phyloP scores from a whole-genome alignment of 2,329 filamentous ascomycete species.

The Ophiosphaerella herpotricha region DNA sequence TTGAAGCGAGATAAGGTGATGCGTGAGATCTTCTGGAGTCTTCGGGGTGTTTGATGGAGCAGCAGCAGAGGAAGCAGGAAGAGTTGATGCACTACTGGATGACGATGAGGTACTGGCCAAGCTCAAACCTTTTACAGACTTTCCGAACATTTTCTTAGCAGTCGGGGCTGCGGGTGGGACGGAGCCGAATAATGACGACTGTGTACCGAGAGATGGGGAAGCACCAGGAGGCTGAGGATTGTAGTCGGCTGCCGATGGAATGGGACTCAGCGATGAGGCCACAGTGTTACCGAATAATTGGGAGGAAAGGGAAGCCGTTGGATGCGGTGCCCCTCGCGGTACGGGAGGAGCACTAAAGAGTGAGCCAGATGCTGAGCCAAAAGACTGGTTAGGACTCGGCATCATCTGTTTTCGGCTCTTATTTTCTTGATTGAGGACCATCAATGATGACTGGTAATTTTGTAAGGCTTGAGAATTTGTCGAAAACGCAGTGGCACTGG shows the following conservation, averaged over 20 bases:
- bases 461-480: constrained; percentile 46
- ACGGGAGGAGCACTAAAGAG: too few species aligned
- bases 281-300: not conserved
- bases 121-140: too few species aligned
- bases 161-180: too few species aligned
- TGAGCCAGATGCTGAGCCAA: too few species aligned
- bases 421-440: constrained; percentile 83
- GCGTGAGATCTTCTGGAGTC: constrained; percentile 36
- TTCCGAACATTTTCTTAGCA: too few species aligned
- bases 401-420: constrained; percentile 83
- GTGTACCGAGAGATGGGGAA: too few species aligned
- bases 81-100: too few species aligned
- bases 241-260: too few species aligned
- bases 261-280: too few species aligned
- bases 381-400: constrained; percentile 44
- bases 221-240: too few species aligned
- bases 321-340: not conserved
- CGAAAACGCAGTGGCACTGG: not conserved
- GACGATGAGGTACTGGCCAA: not conserved
- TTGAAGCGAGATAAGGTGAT: constrained; percentile 59
- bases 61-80: too few species aligned
- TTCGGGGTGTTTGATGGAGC: constrained; percentile 1
- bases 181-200: too few species aligned
- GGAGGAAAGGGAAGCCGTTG: not conserved
- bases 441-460: constrained; percentile 84